phyloP scores from a whole-genome alignment of 2,329 filamentous ascomycete genomes.

The Iodosphaeria phyllophila region DNA sequence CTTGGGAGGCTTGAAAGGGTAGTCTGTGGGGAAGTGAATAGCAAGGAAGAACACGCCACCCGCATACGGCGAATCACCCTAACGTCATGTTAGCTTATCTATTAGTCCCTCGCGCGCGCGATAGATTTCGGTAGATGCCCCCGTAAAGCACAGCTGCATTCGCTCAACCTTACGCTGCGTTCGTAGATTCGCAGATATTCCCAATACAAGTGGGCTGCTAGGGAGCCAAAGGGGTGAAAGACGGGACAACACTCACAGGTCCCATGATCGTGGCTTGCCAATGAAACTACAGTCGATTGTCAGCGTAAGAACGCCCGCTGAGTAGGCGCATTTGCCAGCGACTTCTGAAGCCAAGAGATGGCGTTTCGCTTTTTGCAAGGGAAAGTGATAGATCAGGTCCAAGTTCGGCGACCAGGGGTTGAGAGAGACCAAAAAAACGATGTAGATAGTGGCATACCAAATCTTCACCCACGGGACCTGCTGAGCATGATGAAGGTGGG shows the following conservation, averaged over 20 bases:
- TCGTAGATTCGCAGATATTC: no score
- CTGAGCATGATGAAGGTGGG: slow-evolving; percentile 95
- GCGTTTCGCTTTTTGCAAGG: slow-evolving; percentile 9
- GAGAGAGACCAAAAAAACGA: no score
- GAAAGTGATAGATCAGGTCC: slow-evolving; percentile 11
- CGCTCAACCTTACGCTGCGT: no score
- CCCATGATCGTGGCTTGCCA: slow-evolving; percentile 99
- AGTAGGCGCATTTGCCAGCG: no score
- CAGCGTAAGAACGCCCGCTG: no score
- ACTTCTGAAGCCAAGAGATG: no score
- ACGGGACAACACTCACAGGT: slow-evolving; percentile 48
- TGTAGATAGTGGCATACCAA: slow-evolving; percentile 66
- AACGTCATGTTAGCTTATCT: slow-evolving; percentile 2
- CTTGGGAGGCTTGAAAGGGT: slow-evolving; percentile 99
- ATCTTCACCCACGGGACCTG: slow-evolving; percentile 91
- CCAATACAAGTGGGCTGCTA: no score
- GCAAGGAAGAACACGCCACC: slow-evolving; percentile 97
- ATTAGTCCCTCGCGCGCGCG: no score
- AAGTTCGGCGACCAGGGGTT: no score
- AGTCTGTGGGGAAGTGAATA: slow-evolving; percentile 99
- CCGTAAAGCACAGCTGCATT: no score
- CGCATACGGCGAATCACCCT: slow-evolving; percentile 94
- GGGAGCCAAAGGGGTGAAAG: background rate
- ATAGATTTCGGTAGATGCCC: no score
- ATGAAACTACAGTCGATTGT: slow-evolving; percentile 89